Evolutionary conservation across 148 eudicot species (phyloP), one percentile per base, ranked within the genome.

Genomic region (Hydrangea macrophylla): DNA sequence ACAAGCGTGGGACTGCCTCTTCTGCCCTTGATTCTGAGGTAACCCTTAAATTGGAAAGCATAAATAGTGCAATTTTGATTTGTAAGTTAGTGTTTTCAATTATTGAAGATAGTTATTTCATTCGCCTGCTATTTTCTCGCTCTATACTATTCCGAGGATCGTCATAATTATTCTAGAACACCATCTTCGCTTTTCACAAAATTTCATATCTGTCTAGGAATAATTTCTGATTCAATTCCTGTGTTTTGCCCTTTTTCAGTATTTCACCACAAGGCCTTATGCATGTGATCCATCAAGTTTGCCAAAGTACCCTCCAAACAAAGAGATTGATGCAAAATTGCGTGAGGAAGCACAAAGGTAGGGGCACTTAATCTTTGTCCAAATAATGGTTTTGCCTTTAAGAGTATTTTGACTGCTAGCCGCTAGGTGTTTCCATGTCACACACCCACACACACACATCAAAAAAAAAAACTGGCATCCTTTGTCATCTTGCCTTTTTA

Each of bases 231-330:
- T 31, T 53, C 51, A 30, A 2, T 1, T 24, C n/a, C 22, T 18
- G 3, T 3, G 12, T 48, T 48, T 15, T 17, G n/a, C 53, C 20
- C n/a, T 45, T 65, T 68, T 62, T 24, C 81, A 90, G 96, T 87
- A 82, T 65, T 90, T 90, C 69, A 70, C 40, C 26, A 84, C 92
- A 51, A 79, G 75, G 77, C 98, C 98, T 20, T 86, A 83, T 60
- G 89, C 96, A 48, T 88, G 98, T 58, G 96, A 93, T 33, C 86
- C 92, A 5, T 83, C 95, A 73, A 83, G 84, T 80, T 68, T 93
- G 80, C 96, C 98, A 3, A 90, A 83, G 71, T 88, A 86, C 77
- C 90, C 89, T 26, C 96, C 95, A 2, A 86, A 75, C 63, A 90
- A 93, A 68, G 98, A 93, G 79, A 84, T 90, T 27, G 95, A 88